Conservation (phyloP, 306 rosid genomes). For the Nissolia schottii region DNA sequence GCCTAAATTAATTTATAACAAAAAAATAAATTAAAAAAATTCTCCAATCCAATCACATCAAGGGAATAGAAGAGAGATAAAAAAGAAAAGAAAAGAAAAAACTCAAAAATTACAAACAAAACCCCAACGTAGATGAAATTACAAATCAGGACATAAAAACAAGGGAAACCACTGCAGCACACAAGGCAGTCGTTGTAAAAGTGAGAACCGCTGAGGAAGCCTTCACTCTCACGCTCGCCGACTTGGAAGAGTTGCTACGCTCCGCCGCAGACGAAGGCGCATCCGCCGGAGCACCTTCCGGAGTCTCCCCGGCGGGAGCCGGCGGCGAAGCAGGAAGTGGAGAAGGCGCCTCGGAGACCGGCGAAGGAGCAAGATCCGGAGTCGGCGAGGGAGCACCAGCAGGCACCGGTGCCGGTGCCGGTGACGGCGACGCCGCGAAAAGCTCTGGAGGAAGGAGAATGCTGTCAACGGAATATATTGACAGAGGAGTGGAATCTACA, state of each 20-base stretch:
- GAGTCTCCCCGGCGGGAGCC: slow-evolving; percentile 51
- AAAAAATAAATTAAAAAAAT: slow-evolving; percentile 26
- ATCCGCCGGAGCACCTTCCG: slow-evolving; percentile 46
- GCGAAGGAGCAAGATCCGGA: slow-evolving; percentile 43
- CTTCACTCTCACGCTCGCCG: slow-evolving; percentile 39
- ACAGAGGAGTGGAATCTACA: slow-evolving; percentile 64
- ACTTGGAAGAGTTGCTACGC: slow-evolving; percentile 35
- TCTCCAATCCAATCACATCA: slow-evolving; percentile 23
- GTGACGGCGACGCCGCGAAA: slow-evolving; percentile 67
- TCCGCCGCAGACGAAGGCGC: slow-evolving; percentile 49
- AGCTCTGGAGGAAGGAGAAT: slow-evolving; percentile 68
- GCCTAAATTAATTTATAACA: slow-evolving; percentile 24
- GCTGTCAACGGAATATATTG: slow-evolving; percentile 62
- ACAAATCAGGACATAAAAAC: slow-evolving; percentile 48
- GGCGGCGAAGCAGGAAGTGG: slow-evolving; percentile 72
- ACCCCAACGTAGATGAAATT: slow-evolving; percentile 23
- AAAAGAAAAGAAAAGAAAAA: not conserved
- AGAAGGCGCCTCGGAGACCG: slow-evolving; percentile 45
- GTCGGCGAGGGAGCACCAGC: slow-evolving; percentile 46
- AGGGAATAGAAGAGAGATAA: not conserved
- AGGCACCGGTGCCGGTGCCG: slow-evolving; percentile 65
- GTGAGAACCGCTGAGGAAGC: slow-evolving; percentile 36
- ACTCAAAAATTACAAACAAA: slow-evolving; percentile 6
- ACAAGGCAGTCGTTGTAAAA: slow-evolving; percentile 29
- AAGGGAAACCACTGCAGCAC: slow-evolving; percentile 34